Evolutionary conservation across 495 filamentous ascomycete genomes (phyloP), one percentile per base, ranked within the genome.

Genomic region (Corynascus novoguineensis): DNA sequence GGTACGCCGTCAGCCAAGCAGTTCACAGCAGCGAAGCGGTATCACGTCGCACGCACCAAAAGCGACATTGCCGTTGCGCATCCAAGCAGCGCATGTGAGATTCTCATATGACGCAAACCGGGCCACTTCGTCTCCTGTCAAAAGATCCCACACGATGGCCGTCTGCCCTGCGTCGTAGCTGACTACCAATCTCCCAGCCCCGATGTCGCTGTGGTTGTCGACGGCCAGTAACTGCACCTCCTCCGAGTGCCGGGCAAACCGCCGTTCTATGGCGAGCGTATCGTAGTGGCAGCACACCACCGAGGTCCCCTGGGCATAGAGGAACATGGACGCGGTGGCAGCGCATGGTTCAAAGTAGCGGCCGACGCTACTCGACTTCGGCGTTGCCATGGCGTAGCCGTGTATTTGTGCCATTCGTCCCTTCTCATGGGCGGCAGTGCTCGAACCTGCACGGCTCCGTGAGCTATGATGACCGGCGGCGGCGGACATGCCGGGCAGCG

Each of bases 41-140:
- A 51, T 19, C 53, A 58, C 31, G 31, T 49, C 22, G 17, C 25
- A 64, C 79, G 68, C 77, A 96, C 92, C 93, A 76, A 97, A 97
- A 50, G 89, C 92, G 55, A 98, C 84, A 78, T 97, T 95, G 37
- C 95, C 93, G 75, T 97, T 96, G 46, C 86, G 82, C 93, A 98
- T 96, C 91, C 92, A 98, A 17, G 88, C 78, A 45, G 93, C 93
- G 46, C 88, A 85, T 37, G 81, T 82, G 53, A 98, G 80, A 58
- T 86, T 80, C 67, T 96, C 91, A 65, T 95, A 97, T 0, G 90
- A 90, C 50, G 85, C 85, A 71, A 97, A 97, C 46, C 92, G 80
- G 17, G 93, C 86, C 58, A 96, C 81, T 65, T 96, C 91, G 37
- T 88, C 87, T 31, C 93, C 93, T 0, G 90, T 96, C 71, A 95